Evolutionary conservation across 768 basidiomycete species (phyloP), one percentile per base, ranked within the genome.

Genomic region (Xerocomus potaroensis): DNA sequence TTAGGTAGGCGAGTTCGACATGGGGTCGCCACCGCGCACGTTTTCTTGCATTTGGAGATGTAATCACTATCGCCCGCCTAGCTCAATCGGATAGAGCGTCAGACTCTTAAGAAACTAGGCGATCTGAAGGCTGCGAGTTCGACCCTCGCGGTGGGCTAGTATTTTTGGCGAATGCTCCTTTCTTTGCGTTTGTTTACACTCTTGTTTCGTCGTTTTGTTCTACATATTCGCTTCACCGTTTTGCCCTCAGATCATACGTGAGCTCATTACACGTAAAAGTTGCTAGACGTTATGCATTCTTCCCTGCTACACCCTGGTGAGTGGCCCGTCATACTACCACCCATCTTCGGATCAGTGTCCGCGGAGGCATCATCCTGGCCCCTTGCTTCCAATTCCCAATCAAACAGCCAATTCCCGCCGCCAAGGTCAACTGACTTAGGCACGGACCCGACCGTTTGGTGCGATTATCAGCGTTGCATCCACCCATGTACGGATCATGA

Each of bases 11-110:
- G n/a, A n/a, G n/a, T n/a, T n/a, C n/a, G n/a, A n/a, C n/a, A n/a
- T n/a, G n/a, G n/a, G n/a, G n/a, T n/a, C n/a, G n/a, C n/a, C n/a
- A n/a, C n/a, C n/a, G n/a, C n/a, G n/a, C n/a, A n/a, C n/a, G n/a
- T n/a, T n/a, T n/a, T n/a, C n/a, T n/a, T n/a, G n/a, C n/a, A n/a
- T n/a, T n/a, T n/a, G n/a, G n/a, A n/a, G n/a, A n/a, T n/a, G n/a
- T n/a, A n/a, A n/a, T n/a, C n/a, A n/a, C n/a, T 31, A 30, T 38
- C 55, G 76, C 76, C 77, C 73, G 76, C 75, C 75, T 78, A 79
- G 77, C 76, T 78, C 77, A 77, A 77, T 77, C 75, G 76, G 76
- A 77, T 78, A 77, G 76, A 78, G 76, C 76, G 76, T 77, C 76
- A 78, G 76, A 77, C 76, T 77, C 75, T 77, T 78, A 78, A 15